Evolutionary conservation across 2,329 filamentous ascomycete genomes (phyloP).

Genomic region (Botrytis paeoniae): DNA sequence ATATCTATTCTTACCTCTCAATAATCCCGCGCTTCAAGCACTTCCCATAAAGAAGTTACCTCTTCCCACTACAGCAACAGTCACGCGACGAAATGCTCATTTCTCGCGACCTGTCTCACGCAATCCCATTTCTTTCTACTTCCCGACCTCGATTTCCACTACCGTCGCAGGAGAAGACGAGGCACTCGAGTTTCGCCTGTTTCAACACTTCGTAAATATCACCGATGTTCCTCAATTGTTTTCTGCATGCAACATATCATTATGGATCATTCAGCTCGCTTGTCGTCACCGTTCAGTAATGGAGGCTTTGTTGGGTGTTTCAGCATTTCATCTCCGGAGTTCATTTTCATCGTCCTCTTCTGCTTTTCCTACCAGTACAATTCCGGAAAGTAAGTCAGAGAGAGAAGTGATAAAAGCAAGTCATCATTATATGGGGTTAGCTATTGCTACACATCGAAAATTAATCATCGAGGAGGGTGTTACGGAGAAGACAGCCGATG

Average conservation of each 20-base stretch:
- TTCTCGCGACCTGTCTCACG: background rate
- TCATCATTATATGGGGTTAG: constrained; percentile 3
- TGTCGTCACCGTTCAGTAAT: constrained; percentile 2
- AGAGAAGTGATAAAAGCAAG: background rate
- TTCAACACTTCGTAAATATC: constrained; percentile 6
- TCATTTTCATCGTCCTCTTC: constrained; percentile 4
- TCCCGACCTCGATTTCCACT: background rate
- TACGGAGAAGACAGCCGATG: constrained; percentile 1
- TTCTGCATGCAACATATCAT: background rate
- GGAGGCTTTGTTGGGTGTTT: constrained; percentile 2
- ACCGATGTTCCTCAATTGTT: background rate
- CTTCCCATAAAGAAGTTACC: background rate
- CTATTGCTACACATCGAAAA: background rate
- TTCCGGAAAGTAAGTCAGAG: background rate
- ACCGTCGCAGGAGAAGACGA: background rate
- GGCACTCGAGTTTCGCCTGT: background rate
- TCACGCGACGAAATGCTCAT: background rate
- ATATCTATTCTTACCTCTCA: background rate
- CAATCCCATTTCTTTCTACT: background rate
- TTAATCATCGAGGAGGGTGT: background rate
- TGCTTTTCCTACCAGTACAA: background rate
- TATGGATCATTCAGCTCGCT: background rate
- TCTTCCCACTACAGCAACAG: background rate
- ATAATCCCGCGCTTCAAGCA: background rate
- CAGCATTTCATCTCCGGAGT: constrained; percentile 3